phyloP scores from a whole-genome alignment of 176 grass and related monocot genomes.

The Dactylis glomerata region DNA sequence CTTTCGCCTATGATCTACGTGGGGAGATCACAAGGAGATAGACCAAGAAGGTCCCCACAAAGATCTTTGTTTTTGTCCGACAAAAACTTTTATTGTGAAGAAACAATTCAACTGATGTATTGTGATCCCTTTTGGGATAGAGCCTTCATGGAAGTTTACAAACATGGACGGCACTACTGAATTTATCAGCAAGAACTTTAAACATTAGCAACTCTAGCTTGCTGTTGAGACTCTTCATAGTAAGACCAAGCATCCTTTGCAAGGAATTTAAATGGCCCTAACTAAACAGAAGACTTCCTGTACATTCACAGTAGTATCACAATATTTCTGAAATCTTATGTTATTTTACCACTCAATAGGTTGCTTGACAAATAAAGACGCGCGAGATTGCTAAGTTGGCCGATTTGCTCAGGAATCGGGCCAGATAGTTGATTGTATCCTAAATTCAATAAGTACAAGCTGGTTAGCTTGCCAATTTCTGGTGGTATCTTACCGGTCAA shows the following conservation, averaged over 20 bases:
- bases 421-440: neutral
- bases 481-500: neutral
- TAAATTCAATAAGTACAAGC: neutral
- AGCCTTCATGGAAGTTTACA: conserved; percentile 23
- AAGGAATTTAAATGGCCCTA: conserved; percentile 12
- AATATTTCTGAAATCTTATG: neutral
- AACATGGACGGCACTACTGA: neutral
- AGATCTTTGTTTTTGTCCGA: conserved; percentile 12
- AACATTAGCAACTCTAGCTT: conserved; percentile 16
- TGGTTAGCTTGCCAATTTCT: neutral
- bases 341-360: neutral
- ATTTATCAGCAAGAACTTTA: conserved; percentile 42
- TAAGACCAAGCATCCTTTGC: conserved; percentile 25
- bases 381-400: neutral
- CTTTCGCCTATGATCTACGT: too few relatives aligned
- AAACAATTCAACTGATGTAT: neutral
- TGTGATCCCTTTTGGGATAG: neutral
- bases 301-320: neutral
- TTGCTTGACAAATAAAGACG: neutral
- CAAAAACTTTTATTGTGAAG: too few relatives aligned
- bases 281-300: conserved; percentile 14
- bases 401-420: neutral
- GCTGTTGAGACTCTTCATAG: conserved; percentile 12
- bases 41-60: neutral
- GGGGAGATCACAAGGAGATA: neutral